These are phyloP conservation scores for Lathyrus tuberosus DNA, from an alignment of 306 rosid species.

Conservation along the genomic window DNA sequence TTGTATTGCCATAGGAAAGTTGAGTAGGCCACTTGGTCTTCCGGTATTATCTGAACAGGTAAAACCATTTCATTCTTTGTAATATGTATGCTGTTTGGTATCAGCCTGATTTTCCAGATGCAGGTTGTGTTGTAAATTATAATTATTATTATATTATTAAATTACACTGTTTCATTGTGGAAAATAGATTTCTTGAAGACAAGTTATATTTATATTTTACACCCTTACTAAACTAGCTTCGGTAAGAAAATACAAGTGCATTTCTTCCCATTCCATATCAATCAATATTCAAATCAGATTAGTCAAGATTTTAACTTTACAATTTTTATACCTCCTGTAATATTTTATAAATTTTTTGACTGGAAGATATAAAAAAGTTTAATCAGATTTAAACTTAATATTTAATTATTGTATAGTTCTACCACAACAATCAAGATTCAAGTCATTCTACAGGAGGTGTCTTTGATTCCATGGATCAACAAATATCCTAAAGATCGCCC, in stretches of 20 bases:
- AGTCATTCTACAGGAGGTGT: too few species aligned
- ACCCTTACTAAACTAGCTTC: background rate
- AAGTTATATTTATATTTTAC: background rate
- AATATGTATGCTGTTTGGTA: constrained; percentile 24
- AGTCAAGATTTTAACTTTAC: too few species aligned
- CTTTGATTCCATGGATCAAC: too few species aligned
- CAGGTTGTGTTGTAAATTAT: constrained; percentile 53
- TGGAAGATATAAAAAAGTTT: too few species aligned
- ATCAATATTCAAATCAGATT: too few species aligned
- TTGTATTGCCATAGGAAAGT: constrained; percentile 64
- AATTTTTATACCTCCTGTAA: too few species aligned
- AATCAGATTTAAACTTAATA: too few species aligned
- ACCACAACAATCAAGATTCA: too few species aligned
- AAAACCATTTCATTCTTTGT: constrained; percentile 52
- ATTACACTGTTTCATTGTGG: background rate
- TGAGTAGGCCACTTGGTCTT: constrained; percentile 40
- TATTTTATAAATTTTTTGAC: too few species aligned
- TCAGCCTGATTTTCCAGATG: constrained; percentile 56
- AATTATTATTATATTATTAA: background rate
- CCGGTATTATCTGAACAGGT: background rate
- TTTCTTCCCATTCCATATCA: background rate
- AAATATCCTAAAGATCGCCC: too few species aligned
- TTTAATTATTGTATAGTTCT: too few species aligned
- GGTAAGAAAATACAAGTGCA: background rate
- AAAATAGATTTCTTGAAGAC: background rate